phyloP scores from a whole-genome alignment of 75 land plant genomes.

The Cunninghamia lanceolata region DNA sequence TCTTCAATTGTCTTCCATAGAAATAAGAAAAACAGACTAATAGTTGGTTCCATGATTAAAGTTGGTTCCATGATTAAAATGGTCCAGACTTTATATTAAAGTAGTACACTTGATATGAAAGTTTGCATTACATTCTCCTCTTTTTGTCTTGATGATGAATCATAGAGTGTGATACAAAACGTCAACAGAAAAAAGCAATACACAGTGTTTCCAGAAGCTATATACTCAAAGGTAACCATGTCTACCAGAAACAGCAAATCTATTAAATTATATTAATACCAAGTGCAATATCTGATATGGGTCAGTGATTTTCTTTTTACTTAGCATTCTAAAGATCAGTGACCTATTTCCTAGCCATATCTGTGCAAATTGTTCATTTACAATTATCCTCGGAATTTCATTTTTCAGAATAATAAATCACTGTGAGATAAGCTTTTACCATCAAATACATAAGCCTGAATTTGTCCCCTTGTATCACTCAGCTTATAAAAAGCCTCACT shows the following conservation, averaged over 20 bases:
- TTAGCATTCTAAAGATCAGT: background rate
- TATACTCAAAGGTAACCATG: too few relatives aligned
- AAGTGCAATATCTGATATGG: background rate
- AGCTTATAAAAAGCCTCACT: slow-evolving; percentile 5
- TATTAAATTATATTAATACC: background rate
- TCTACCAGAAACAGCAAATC: background rate
- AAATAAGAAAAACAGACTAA: too few relatives aligned
- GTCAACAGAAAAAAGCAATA: too few relatives aligned
- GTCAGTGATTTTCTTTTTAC: background rate
- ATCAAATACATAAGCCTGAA: slow-evolving; percentile 84
- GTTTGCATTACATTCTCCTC: too few relatives aligned
- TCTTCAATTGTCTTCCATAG: too few relatives aligned
- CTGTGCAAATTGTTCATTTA: background rate
- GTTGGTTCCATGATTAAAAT: background rate
- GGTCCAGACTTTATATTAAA: background rate
- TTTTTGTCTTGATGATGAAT: too few relatives aligned
- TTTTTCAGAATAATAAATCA: too few relatives aligned
- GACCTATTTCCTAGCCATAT: background rate
- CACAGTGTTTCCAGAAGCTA: too few relatives aligned
- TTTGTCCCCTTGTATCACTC: slow-evolving; percentile 62
- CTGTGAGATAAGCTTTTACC: slow-evolving; percentile 25
- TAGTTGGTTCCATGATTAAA: background rate
- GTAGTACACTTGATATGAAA: background rate
- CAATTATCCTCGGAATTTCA: background rate
- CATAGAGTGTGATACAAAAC: too few relatives aligned